phyloP scores from a whole-genome alignment of 2,329 filamentous ascomycete genomes.

The Aspergillus udagawae region DNA sequence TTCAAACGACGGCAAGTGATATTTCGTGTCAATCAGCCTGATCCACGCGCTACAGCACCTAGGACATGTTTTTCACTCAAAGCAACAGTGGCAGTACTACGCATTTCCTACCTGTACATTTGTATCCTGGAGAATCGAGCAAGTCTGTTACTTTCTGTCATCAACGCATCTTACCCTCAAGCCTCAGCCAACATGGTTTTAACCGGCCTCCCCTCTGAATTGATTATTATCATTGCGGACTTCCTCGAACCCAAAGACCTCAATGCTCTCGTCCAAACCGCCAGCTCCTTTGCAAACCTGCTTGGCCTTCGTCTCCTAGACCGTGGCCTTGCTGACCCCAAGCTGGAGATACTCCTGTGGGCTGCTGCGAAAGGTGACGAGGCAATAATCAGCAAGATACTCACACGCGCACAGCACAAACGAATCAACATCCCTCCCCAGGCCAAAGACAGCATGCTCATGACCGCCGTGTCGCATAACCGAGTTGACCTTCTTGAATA shows the following conservation, averaged over 20 bases:
- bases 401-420: background rate
- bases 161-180: no score
- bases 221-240: background rate
- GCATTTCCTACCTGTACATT: no score
- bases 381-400: background rate
- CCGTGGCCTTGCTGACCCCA: background rate
- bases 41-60: no score
- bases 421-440: background rate
- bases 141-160: no score
- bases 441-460: background rate
- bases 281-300: background rate
- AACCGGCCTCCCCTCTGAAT: background rate
- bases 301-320: background rate
- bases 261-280: background rate
- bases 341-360: background rate
- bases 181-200: background rate
- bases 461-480: background rate
- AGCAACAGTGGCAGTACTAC: no score
- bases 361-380: background rate
- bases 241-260: background rate
- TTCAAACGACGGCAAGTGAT: no score
- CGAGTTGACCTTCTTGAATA: background rate
- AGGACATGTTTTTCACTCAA: no score
- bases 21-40: no score
- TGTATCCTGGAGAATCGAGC: no score